Evolutionary conservation across 2,329 filamentous ascomycete genomes (phyloP).

Genomic region (Aspergillus sp.): DNA sequence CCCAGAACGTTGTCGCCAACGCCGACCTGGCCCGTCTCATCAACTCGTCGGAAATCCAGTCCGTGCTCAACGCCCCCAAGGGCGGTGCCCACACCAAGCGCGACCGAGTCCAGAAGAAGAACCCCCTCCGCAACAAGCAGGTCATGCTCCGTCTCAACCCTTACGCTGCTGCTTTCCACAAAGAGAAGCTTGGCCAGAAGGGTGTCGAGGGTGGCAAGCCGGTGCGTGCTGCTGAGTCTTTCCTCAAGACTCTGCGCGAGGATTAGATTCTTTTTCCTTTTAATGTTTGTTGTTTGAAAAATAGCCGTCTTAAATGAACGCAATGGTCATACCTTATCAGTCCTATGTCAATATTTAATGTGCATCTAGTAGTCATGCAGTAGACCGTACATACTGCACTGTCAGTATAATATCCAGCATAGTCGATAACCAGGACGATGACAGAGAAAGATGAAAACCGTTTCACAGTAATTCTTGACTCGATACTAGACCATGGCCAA

Average conservation of each 20-base stretch:
- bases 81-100: conserved; percentile 87
- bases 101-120: conserved; percentile 95
- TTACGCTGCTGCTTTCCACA: conserved; percentile 83
- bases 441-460: too few species aligned
- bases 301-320: conserved; percentile 19
- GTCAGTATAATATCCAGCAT: too few species aligned
- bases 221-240: conserved; percentile 44
- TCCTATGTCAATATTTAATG: too few species aligned
- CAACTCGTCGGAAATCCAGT: conserved; percentile 98
- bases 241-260: conserved; percentile 46
- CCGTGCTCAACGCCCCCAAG: conserved; percentile 84
- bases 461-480: too few species aligned
- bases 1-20: conserved; percentile 85
- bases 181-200: conserved; percentile 72
- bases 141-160: conserved; percentile 97
- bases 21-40: conserved; percentile 94
- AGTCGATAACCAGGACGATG: too few species aligned
- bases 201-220: conserved; percentile 58
- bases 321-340: conserved; percentile 8
- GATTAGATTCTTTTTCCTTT: conserved; percentile 33
- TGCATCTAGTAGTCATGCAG: too few species aligned
- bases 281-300: conserved; percentile 13
- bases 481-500: too few species aligned
- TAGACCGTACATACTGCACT: too few species aligned
- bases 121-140: conserved; percentile 98